Conservation (phyloP, 1,139 yeast genomes). For the Torulaspora globosa region DNA sequence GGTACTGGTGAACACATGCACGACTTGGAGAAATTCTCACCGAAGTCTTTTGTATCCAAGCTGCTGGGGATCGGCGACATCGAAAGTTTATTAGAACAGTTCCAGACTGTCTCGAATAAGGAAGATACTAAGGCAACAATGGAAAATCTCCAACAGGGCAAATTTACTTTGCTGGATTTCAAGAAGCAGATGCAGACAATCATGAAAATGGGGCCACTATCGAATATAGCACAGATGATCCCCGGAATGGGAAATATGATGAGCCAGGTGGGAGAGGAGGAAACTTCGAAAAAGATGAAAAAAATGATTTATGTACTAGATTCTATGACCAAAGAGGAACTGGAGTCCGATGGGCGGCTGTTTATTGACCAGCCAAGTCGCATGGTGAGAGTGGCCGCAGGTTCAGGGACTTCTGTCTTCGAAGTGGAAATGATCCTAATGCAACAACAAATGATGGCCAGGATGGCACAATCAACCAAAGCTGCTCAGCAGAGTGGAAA, state of each 20-base stretch:
- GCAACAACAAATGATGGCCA: slow-evolving; percentile 93
- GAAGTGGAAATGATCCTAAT: slow-evolving; percentile 90
- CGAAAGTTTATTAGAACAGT: slow-evolving; percentile 91
- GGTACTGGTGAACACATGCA: slow-evolving; percentile 98
- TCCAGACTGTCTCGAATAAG: slow-evolving; percentile 64
- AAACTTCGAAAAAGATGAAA: slow-evolving; percentile 74
- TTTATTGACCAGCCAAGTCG: slow-evolving; percentile 81
- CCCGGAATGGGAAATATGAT: slow-evolving; percentile 90
- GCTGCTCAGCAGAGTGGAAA: slow-evolving; percentile 47
- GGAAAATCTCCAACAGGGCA: slow-evolving; percentile 92
- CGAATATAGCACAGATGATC: slow-evolving; percentile 91
- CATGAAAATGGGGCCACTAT: slow-evolving; percentile 92
- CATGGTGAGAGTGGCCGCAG: slow-evolving; percentile 85
- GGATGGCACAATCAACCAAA: slow-evolving; percentile 78
- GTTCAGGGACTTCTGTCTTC: slow-evolving; percentile 90
- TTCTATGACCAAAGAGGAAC: slow-evolving; percentile 90
- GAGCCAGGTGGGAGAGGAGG: slow-evolving; percentile 88
- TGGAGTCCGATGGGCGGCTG: slow-evolving; percentile 83
- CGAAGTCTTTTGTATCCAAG: slow-evolving; percentile 82
- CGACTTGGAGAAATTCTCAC: slow-evolving; percentile 88
- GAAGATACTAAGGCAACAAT: slow-evolving; percentile 89
- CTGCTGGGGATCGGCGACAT: slow-evolving; percentile 93
- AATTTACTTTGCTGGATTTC: slow-evolving; percentile 85
- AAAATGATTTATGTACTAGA: slow-evolving; percentile 91
- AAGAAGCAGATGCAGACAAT: slow-evolving; percentile 94